A percentile compares a stretch with the other conserved stretches of the same genome.
Evolutionary conservation across 495 filamentous ascomycete genomes (phyloP).

Genomic region (Sabuloglossum arenarium): DNA sequence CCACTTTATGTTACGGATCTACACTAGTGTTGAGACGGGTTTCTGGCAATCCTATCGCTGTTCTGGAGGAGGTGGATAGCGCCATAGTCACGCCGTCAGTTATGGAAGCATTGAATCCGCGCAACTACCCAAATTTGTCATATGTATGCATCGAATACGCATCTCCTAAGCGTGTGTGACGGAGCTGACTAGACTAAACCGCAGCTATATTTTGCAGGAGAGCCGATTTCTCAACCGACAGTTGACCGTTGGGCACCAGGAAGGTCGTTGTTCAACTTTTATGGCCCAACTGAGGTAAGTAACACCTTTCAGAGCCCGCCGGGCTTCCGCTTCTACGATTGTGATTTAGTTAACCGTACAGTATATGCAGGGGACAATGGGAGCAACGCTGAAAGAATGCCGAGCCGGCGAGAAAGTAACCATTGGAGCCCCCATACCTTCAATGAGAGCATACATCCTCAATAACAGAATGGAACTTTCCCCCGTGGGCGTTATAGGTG

Average conservation of each 20-base stretch:
- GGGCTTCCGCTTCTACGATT: no score
- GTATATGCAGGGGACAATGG: conserved; percentile 15
- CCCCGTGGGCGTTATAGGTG: conserved; percentile 15
- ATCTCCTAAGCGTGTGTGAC: conserved; percentile 10
- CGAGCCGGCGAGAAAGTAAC: conserved; percentile 11
- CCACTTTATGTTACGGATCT: conserved; percentile 18
- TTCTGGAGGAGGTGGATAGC: conserved; percentile 10
- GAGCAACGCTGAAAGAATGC: conserved; percentile 12
- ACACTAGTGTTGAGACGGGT: conserved; percentile 15
- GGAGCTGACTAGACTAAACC: conserved; percentile 9
- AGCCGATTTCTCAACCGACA: conserved; percentile 14
- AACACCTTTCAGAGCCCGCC: no score
- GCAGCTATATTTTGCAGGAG: conserved; percentile 16
- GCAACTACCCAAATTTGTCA: not conserved
- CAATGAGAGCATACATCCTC: conserved; percentile 17
- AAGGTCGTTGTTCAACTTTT: conserved; percentile 17
- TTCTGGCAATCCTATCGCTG: conserved; percentile 8
- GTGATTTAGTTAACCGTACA: no score
- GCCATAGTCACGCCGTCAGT: conserved; percentile 16
- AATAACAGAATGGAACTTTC: conserved; percentile 5
- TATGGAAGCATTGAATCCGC: not conserved
- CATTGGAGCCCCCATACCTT: conserved; percentile 14
- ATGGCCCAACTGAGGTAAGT: conserved; percentile 13
- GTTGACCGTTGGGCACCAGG: conserved; percentile 12
- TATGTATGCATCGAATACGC: not conserved